Base-by-base conservation (phyloP, 2,329 filamentous ascomycete species). In the Tolypocladium endophyticum region DNA sequence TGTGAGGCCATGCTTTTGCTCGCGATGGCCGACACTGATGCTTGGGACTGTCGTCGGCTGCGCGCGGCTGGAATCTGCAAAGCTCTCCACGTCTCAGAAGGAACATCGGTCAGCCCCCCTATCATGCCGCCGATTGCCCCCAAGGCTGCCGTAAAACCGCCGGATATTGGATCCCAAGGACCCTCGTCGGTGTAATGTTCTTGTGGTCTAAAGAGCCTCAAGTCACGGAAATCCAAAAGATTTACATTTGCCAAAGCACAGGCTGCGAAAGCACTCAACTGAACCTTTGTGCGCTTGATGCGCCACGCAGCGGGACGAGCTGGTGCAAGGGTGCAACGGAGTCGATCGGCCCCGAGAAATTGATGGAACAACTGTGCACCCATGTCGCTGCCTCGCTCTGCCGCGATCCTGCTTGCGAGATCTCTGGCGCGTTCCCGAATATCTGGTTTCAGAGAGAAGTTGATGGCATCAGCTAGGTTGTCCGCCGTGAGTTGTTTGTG, bases 401-500 rank as follows among this genome's bases (percentile, higher is more conserved):
- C 9, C 43, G 43, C 43, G 5, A 47, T 47, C 9, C 14, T 47
- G n/a, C 23, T 25, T 23, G 43, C 43, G 43, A 47, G 43, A 3
- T 47, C 43, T 16, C 25, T 25, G 5, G 43, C 43, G 43, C 43
- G 43, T 16, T 47, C 43, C n/a, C 14, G 23, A 12, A 8, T 47
- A 4, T 47, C 43, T 7, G 43, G 23, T 16, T 16, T 25, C 14
- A 47, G 43, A 9, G 5, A 47, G 23, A 47, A 25, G 43, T 30
- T 50, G 58, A 93, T 87, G 0, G 87, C 85, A 30, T 80, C 80
- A 0, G 86, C 85, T 8, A 93, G 76, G 12, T 83, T 86, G 30
- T 87, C 84, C 0, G 81, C 79, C 0, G 83, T 90, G 41, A 92
- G 73, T 38, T 85, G 77, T 64, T 87, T 87, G 69, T 87, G 84